Conservation (phyloP, 441 rosid species). For the Daphne laureola region DNA sequence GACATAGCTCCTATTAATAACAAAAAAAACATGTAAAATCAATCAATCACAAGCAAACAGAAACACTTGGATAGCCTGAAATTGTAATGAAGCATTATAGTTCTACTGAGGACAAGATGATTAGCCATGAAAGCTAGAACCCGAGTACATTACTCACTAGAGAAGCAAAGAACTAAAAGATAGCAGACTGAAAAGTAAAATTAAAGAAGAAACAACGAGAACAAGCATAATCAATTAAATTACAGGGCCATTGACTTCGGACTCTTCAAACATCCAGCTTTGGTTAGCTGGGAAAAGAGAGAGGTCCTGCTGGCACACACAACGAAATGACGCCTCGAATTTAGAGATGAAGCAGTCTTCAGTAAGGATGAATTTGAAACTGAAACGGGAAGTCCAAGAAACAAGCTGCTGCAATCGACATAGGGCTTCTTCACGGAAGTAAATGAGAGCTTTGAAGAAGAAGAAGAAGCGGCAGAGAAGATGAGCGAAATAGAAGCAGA, state of each 20-base stretch:
- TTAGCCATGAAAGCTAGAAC: no score
- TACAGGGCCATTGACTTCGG: slow-evolving; percentile 85
- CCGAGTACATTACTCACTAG: neutral
- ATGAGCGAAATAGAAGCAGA: slow-evolving; percentile 29
- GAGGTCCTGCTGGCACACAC: slow-evolving; percentile 39
- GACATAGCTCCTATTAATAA: slow-evolving; percentile 62
- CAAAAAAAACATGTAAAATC: neutral
- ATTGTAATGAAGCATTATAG: no score
- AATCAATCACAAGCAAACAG: neutral
- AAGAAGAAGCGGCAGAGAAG: slow-evolving; percentile 23
- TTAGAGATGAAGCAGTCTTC: slow-evolving; percentile 14
- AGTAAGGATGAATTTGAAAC: slow-evolving; percentile 26
- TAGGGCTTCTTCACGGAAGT: slow-evolving; percentile 8
- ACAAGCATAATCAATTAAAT: no score
- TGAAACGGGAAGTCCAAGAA: slow-evolving; percentile 34
- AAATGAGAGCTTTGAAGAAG: slow-evolving; percentile 15
- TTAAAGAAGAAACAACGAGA: neutral
- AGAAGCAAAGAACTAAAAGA: neutral
- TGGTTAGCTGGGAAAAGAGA: slow-evolving; percentile 63
- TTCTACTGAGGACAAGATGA: no score
- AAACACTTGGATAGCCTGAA: no score
- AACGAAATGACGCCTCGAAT: slow-evolving; percentile 24
- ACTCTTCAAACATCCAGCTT: slow-evolving; percentile 85
- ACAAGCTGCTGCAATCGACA: slow-evolving; percentile 17
- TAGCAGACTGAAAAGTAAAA: neutral